Base-by-base conservation (phyloP, 768 basidiomycete species). In the Floccularia luteovirens region DNA sequence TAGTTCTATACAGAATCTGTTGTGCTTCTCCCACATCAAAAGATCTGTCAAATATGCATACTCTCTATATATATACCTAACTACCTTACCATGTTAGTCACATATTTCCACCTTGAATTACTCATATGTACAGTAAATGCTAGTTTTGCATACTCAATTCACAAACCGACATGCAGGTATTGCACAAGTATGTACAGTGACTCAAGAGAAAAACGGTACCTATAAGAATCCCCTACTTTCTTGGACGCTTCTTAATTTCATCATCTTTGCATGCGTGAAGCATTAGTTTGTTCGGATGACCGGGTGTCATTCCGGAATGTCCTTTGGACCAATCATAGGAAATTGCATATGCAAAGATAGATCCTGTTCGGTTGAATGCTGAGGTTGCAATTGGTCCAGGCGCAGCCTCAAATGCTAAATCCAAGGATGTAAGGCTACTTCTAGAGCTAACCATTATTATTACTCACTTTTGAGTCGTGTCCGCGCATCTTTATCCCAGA, bases 271-370 rank as follows among this genome's bases (percentile, higher is more conserved):
- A 84, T 16, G 80, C 78, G 53, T 90, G 87, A 49, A 91, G 53
- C 77, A 86, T 82, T 49, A 91, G 58, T 60, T 90, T 89, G 64
- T 89, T 90, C 13, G 81, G 77, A 44, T 73, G 66, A 24, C 70
- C 67, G 4, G 71, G 67, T 4, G 82, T 82, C 73, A 84, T 89
- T 16, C 90, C 91, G 10, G 80, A 78, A 57, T 91, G 86, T 5
- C 90, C 90, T 56, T 91, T 91, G 12, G 82, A 86, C 91, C 91
- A 94, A 54, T 94, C 91, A 48, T 94, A 94, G 10, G 90, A 90
- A 17, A 94, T 62, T 1, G 90, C 84, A 49, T 96, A 96, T 0
- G 91, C 93, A 54, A 96, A 90, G 47, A 96, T 87, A 22, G 69
- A 79, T 21, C 90, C 90, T 19, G 76, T 88, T 45, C 83, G 82